A percentile compares a stretch with the other conserved stretches of the same genome.
Conservation (phyloP, 768 basidiomycete genomes). For the Tricholoma furcatifolium region DNA sequence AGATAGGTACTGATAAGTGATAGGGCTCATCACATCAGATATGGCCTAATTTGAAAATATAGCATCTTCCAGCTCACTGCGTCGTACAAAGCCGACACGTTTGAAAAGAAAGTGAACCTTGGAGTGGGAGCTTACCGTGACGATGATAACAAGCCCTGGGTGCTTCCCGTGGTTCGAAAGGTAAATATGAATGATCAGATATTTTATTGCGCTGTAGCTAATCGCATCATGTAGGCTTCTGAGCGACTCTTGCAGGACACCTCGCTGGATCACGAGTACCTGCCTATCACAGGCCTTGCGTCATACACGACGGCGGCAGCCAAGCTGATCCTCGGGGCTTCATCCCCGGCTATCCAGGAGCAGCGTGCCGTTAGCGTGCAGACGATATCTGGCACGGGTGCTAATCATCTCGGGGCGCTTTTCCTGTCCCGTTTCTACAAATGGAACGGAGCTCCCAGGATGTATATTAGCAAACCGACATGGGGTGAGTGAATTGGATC, state of each 20-base stretch:
- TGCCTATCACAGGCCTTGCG: slow-evolving; percentile 85
- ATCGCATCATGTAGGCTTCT: slow-evolving; percentile 57
- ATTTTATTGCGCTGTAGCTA: not conserved
- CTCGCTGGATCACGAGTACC: slow-evolving; percentile 86
- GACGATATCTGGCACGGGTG: slow-evolving; percentile 95
- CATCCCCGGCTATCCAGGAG: slow-evolving; percentile 69
- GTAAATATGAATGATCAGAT: slow-evolving; percentile 32
- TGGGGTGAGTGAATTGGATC: slow-evolving; percentile 65
- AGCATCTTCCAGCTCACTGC: slow-evolving; percentile 93
- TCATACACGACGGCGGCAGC: slow-evolving; percentile 83
- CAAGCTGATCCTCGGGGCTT: slow-evolving; percentile 74
- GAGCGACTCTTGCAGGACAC: slow-evolving; percentile 66
- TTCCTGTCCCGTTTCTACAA: slow-evolving; percentile 85
- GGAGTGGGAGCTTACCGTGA: slow-evolving; percentile 95
- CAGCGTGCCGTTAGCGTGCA: slow-evolving; percentile 78
- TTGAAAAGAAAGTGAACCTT: slow-evolving; percentile 81
- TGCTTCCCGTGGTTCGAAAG: slow-evolving; percentile 89
- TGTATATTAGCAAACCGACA: slow-evolving; percentile 90
- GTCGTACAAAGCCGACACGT: slow-evolving; percentile 79
- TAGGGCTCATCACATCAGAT: not conserved
- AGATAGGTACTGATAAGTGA: slow-evolving; percentile 55
- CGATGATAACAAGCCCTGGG: slow-evolving; percentile 85
- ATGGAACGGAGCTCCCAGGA: slow-evolving; percentile 61
- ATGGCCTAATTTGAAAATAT: slow-evolving; percentile 6
- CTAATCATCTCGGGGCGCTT: slow-evolving; percentile 88